phyloP scores from a whole-genome alignment of 129 eudicot species.

The Gnaphalium uliginosum region DNA sequence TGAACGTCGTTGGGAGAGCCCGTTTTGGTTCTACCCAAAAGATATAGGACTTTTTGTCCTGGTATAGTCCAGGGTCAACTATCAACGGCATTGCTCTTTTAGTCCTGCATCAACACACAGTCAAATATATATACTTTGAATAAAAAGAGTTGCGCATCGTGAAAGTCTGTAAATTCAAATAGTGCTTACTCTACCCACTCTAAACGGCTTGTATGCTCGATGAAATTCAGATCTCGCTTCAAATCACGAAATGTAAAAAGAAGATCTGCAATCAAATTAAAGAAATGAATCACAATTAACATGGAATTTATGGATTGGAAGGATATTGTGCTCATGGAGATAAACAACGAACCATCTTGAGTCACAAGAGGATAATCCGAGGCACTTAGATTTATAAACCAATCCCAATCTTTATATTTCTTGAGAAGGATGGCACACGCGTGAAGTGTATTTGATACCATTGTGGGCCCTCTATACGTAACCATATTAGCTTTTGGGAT shows the following conservation, averaged over 20 bases:
- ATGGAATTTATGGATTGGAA: background rate
- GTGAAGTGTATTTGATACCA: slow-evolving; percentile 88
- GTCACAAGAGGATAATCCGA: slow-evolving; percentile 94
- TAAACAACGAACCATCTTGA: slow-evolving; percentile 73
- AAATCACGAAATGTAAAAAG: slow-evolving; percentile 59
- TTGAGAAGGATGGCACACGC: slow-evolving; percentile 88
- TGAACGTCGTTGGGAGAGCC: slow-evolving; percentile 68
- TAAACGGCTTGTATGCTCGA: slow-evolving; percentile 72
- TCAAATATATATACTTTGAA: slow-evolving; percentile 9
- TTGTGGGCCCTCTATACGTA: slow-evolving; percentile 91
- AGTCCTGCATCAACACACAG: slow-evolving; percentile 45
- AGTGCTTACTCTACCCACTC: slow-evolving; percentile 86
- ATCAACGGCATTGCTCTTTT: slow-evolving; percentile 89
- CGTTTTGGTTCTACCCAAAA: slow-evolving; percentile 74
- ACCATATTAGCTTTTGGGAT: slow-evolving; percentile 78
- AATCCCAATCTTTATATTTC: slow-evolving; percentile 73
- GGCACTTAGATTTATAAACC: slow-evolving; percentile 92
- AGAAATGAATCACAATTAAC: slow-evolving; percentile 3
- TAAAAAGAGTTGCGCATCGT: background rate
- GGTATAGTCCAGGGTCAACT: slow-evolving; percentile 88
- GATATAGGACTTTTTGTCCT: slow-evolving; percentile 57
- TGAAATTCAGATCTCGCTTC: slow-evolving; percentile 67
- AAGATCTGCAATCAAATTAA: slow-evolving; percentile 61
- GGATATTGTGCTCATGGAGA: background rate
- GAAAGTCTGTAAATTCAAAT: slow-evolving; percentile 1